A percentile compares a stretch with the other conserved stretches of the same genome.
Conservation (phyloP, 2,329 filamentous ascomycete species). For the Macroventuria anomochaeta region DNA sequence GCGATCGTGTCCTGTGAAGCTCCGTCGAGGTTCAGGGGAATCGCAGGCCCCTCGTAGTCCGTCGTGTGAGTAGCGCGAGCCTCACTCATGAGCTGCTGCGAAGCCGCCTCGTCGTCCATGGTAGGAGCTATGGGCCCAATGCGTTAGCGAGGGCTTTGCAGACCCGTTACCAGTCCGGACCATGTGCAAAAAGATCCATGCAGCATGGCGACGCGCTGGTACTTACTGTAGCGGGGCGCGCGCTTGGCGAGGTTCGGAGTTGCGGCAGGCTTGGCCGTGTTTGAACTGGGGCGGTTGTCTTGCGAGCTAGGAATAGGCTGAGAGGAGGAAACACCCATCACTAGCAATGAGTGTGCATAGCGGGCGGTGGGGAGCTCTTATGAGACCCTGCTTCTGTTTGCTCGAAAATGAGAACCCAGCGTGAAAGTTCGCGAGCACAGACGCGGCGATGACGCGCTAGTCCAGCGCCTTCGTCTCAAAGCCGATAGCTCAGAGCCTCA, state of each 20-base stretch:
- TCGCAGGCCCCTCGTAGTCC: conserved; percentile 1
- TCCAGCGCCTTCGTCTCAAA: background rate
- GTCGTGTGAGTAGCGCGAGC: conserved; percentile 7
- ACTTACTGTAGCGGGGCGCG: conserved; percentile 26
- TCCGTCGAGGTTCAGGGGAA: conserved; percentile 5
- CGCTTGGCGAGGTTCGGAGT: conserved; percentile 15
- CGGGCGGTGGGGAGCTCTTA: background rate
- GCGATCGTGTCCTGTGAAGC: background rate
- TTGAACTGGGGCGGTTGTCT: background rate
- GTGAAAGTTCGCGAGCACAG: conserved; percentile 4
- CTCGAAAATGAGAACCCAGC: conserved; percentile 1
- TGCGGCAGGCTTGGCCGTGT: conserved; percentile 1
- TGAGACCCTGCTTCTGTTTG: background rate
- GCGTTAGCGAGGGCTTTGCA: conserved; percentile 16
- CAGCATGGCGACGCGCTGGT: conserved; percentile 4
- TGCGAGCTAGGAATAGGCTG: conserved; percentile 20
- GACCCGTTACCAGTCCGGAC: background rate
- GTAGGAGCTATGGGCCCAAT: conserved; percentile 20
- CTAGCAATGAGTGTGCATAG: background rate
- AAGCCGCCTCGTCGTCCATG: conserved; percentile 30
- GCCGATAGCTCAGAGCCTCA: background rate
- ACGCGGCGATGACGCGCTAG: background rate
- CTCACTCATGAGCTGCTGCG: conserved; percentile 31
- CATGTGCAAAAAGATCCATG: background rate
- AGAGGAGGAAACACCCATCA: conserved; percentile 28